Evolutionary conservation across 495 filamentous ascomycete genomes (phyloP).

Genomic region (Aspergillus homomorphus): DNA sequence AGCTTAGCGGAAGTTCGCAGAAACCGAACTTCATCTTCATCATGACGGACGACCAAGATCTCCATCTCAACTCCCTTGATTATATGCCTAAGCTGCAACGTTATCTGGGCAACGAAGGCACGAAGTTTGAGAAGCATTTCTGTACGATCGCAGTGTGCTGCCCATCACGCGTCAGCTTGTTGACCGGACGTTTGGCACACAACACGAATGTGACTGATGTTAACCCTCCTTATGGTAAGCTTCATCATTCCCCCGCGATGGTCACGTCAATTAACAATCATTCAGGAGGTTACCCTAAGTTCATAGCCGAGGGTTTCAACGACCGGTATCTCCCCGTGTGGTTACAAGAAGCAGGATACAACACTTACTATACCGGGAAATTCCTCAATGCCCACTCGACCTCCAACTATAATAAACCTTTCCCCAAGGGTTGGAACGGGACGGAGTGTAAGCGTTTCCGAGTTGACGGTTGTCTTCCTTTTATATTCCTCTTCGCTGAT

Average conservation of each 20-base stretch:
- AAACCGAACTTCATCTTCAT: slow-evolving; percentile 60
- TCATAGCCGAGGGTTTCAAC: slow-evolving; percentile 56
- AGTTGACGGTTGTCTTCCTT: too few species aligned
- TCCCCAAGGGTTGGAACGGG: slow-evolving; percentile 48
- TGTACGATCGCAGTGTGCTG: slow-evolving; percentile 59
- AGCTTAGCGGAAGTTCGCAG: too few species aligned
- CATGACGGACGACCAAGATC: slow-evolving; percentile 58
- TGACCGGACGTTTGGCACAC: slow-evolving; percentile 60
- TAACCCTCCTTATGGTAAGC: slow-evolving; percentile 54
- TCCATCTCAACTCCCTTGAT: slow-evolving; percentile 52
- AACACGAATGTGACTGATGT: slow-evolving; percentile 71
- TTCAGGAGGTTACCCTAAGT: slow-evolving; percentile 65
- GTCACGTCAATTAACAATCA: neutral
- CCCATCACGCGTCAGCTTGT: slow-evolving; percentile 54
- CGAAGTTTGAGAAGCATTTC: slow-evolving; percentile 49
- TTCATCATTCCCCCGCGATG: slow-evolving; percentile 22
- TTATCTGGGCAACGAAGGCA: slow-evolving; percentile 49
- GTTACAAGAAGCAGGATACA: slow-evolving; percentile 60
- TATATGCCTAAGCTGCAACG: slow-evolving; percentile 49
- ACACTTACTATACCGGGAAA: slow-evolving; percentile 66
- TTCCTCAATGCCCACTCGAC: slow-evolving; percentile 58
- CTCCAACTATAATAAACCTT: slow-evolving; percentile 52
- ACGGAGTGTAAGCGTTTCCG: too few species aligned
- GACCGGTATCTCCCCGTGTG: slow-evolving; percentile 60
- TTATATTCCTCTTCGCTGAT: too few species aligned